Evolutionary conservation across 768 basidiomycete species (phyloP).

Genomic region (Russula sp.): DNA sequence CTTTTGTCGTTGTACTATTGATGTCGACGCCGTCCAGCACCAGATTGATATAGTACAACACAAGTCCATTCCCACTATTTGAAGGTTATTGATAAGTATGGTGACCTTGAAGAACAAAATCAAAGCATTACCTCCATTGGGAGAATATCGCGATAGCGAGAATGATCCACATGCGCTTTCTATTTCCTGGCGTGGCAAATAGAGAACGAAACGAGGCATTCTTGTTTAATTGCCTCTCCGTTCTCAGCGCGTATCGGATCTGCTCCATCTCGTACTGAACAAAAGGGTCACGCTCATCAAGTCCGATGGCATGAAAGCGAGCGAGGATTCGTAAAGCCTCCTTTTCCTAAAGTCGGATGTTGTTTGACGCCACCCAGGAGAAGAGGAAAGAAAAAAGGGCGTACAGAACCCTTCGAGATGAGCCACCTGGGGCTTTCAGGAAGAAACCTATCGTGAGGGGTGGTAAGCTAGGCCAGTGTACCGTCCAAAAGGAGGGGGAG

Average conservation of each 20-base stretch:
- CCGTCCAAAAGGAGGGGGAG: background rate
- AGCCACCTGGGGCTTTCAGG: constrained; percentile 66
- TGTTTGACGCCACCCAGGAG: background rate
- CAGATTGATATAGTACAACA: constrained; percentile 68
- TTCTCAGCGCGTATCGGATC: constrained; percentile 57
- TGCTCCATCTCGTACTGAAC: constrained; percentile 48
- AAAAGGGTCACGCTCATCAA: constrained; percentile 52
- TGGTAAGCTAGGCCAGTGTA: background rate
- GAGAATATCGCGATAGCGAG: constrained; percentile 62
- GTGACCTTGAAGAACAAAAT: background rate
- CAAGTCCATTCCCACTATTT: constrained; percentile 55
- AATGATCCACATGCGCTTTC: constrained; percentile 59
- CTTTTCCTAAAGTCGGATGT: constrained; percentile 35
- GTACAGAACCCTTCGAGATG: constrained; percentile 50
- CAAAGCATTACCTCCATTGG: constrained; percentile 56
- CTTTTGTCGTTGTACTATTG: constrained; percentile 42
- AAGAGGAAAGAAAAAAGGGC: constrained; percentile 17
- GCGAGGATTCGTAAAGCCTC: constrained; percentile 55
- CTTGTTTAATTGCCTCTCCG: constrained; percentile 49
- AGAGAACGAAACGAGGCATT: constrained; percentile 45
- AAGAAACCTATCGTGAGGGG: constrained; percentile 39
- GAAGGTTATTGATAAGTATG: background rate
- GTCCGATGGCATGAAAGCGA: constrained; percentile 63
- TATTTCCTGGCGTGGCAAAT: constrained; percentile 58
- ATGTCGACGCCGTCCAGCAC: constrained; percentile 62